Conservation (phyloP, 2,329 filamentous ascomycete species). For the Sporothrix brasiliensis region DNA sequence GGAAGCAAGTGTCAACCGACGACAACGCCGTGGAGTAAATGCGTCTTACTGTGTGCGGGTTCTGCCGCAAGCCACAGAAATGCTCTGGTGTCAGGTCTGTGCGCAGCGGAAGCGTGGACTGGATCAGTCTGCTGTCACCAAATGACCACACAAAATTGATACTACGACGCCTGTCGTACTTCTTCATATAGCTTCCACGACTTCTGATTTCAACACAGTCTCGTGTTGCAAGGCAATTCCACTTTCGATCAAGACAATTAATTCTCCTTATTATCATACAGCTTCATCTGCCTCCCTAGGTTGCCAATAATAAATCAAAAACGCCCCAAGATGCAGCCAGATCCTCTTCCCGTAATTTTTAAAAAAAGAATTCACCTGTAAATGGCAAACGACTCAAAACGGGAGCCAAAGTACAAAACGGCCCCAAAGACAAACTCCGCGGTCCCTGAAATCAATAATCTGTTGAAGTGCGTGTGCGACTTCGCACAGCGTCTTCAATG, state of each 20-base stretch:
- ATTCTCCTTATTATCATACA: constrained; percentile 16
- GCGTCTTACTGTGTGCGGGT: background rate
- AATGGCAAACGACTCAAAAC: background rate
- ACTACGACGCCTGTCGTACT: too few species aligned
- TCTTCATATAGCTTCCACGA: too few species aligned
- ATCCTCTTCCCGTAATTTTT: background rate
- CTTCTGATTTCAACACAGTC: too few species aligned
- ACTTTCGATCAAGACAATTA: background rate
- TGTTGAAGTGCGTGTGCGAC: background rate
- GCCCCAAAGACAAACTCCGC: background rate
- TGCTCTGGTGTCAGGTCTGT: constrained; percentile 12
- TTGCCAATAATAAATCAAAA: constrained; percentile 10
- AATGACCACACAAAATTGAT: too few species aligned
- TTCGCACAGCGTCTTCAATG: constrained; percentile 33
- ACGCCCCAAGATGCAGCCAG: constrained; percentile 30
- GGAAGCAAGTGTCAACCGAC: too few species aligned
- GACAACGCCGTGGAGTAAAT: background rate
- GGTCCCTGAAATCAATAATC: background rate
- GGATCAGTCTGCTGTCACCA: background rate
- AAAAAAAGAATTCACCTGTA: background rate
- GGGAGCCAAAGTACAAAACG: background rate
- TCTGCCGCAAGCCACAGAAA: constrained; percentile 4
- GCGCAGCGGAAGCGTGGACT: background rate
- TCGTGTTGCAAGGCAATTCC: too few species aligned
- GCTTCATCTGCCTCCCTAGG: background rate